phyloP scores from a whole-genome alignment of 192 early-diverging fungal genomes.

The Coemansia sp. region DNA sequence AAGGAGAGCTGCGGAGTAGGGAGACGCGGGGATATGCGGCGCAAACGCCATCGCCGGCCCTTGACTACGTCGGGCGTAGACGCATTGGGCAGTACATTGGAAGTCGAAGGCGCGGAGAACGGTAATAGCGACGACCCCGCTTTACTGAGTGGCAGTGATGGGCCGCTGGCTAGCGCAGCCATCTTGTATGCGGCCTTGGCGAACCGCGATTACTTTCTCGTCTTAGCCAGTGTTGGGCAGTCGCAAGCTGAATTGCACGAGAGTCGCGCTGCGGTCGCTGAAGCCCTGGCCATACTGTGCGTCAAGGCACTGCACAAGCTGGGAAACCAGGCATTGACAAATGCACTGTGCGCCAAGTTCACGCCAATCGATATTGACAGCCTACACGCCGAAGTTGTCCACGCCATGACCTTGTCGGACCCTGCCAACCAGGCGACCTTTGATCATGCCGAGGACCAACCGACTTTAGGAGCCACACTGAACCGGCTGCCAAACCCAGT shows the following conservation, averaged over 20 bases:
- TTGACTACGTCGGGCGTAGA: slow-evolving; percentile 2
- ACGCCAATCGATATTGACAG: slow-evolving; percentile 34
- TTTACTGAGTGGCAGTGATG: neutral
- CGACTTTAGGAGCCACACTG: neutral
- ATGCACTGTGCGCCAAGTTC: slow-evolving; percentile 44
- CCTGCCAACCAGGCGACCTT: neutral
- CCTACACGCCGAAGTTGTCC: slow-evolving; percentile 12
- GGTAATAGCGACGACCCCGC: neutral
- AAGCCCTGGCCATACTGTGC: slow-evolving; percentile 38
- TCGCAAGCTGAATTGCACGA: slow-evolving; percentile 45
- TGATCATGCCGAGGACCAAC: neutral
- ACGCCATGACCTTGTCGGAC: neutral
- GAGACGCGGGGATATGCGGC: slow-evolving; percentile 34
- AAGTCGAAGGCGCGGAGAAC: neutral
- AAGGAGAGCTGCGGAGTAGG: slow-evolving; percentile 40
- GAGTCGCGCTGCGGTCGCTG: slow-evolving; percentile 42
- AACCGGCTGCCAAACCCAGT: neutral
- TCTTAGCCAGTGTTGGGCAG: slow-evolving; percentile 38
- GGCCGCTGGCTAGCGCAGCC: slow-evolving; percentile 38
- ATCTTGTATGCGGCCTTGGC: slow-evolving; percentile 45
- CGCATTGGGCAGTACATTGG: no score
- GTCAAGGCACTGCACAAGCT: slow-evolving; percentile 42
- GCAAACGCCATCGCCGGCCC: slow-evolving; percentile 6
- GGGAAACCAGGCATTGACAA: slow-evolving; percentile 11
- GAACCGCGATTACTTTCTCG: slow-evolving; percentile 43